Evolutionary conservation across 306 rosid species (phyloP).

Genomic region (Astragalus glycyphyllos): DNA sequence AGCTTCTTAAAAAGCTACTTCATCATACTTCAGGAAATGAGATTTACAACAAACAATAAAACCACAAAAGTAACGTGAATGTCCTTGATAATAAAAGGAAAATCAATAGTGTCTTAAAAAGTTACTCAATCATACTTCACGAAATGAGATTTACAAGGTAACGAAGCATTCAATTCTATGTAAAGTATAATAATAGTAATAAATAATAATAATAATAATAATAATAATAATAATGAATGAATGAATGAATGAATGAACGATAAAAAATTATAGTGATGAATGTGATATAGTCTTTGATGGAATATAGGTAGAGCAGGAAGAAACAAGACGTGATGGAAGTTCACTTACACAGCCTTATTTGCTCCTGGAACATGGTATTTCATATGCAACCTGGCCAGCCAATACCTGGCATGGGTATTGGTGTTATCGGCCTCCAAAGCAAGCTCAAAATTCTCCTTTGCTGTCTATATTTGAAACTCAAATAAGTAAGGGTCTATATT

Average conservation of each 20-base stretch:
- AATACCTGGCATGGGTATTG: slow-evolving; percentile 85
- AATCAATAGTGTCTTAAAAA: not conserved
- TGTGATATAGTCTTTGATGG: not conserved
- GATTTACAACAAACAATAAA: slow-evolving; percentile 17
- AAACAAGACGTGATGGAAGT: slow-evolving; percentile 3
- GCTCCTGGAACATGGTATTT: slow-evolving; percentile 90
- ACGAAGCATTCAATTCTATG: slow-evolving; percentile 8
- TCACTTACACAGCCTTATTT: slow-evolving; percentile 75
- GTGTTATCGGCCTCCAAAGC: slow-evolving; percentile 85
- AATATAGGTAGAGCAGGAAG: slow-evolving; percentile 31
- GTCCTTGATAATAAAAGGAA: slow-evolving; percentile 10
- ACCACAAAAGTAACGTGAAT: not conserved
- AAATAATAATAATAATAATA: not conserved
- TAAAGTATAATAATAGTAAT: not conserved
- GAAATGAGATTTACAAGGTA: slow-evolving; percentile 10
- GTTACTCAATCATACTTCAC: slow-evolving; percentile 10
- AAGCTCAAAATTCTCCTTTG: slow-evolving; percentile 92
- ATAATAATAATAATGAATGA: not conserved
- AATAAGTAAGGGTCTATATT: slow-evolving; percentile 21
- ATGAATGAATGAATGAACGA: not conserved
- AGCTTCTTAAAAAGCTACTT: not conserved
- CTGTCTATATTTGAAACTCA: slow-evolving; percentile 55
- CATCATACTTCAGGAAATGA: slow-evolving; percentile 21
- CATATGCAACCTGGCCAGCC: slow-evolving; percentile 90
- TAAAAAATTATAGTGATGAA: not conserved